Evolutionary conservation across 306 rosid species (phyloP), one percentile per base, ranked within the genome.

Genomic region (Malus fusca): DNA sequence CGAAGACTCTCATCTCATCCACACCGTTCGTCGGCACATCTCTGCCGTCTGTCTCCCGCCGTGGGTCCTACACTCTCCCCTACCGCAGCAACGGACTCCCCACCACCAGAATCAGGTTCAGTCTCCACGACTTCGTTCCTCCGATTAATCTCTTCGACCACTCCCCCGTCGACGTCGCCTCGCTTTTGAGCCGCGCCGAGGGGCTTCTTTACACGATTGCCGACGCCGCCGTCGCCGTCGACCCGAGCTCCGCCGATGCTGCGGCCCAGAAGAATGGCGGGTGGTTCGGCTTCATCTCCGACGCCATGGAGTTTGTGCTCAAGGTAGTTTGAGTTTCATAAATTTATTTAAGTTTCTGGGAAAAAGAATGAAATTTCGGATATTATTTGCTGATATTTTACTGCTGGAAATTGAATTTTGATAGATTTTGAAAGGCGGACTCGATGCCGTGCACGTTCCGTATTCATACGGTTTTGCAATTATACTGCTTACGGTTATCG

Each of bases 211-310:
- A 89, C 84, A 89, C 97, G 42, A 93, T 96, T 14, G 97, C 97
- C 4, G 99, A 96, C 15, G 95, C 97, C 12, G 78, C 93, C 2
- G 96, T 95, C 17, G 88, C 96, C 0, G 86, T 80, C 12, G 98
- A 90, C 78, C 73, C 89, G 0, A 61, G 64, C 64, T 77, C 91
- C n/a, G 22, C 86, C 2, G 96, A 90, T 70, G 91, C 69, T 9
- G 83, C 82, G 1, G 81, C 78, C 19, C 98, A 90, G 92, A 96
- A 90, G 84, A 96, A 40, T 69, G 93, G 96, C 40, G 98, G 99
- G 10, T 96, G 99, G 99, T 96, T 96, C 70, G 90, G 96, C 1
- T 96, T 96, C 70, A 92, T 96, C 63, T 92, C 99, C 66, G 98
- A 96, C 4, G 84, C 33, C 82, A 96, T 96, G 99, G 99, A 96